These are phyloP conservation scores for Neoarthrinium moseri DNA, from an alignment of 2,329 filamentous ascomycete species.

Conservation along the genomic window DNA sequence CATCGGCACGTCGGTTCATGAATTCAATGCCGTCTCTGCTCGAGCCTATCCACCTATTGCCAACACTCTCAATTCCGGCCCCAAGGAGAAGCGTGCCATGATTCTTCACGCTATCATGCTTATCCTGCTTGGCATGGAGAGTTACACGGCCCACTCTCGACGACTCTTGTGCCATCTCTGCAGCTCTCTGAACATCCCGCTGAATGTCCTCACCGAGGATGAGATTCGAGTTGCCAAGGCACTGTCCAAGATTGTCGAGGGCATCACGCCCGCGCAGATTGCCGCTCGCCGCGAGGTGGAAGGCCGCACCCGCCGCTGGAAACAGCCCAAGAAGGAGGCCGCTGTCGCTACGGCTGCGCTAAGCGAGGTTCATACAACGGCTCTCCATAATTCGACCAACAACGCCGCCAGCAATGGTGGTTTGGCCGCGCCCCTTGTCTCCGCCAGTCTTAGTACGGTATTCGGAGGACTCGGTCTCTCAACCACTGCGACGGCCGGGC, in stretches of 20 bases:
- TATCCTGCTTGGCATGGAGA: slow-evolving; percentile 71
- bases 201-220: slow-evolving; percentile 63
- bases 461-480: slow-evolving; percentile 77
- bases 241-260: slow-evolving; percentile 72
- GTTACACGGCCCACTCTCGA: slow-evolving; percentile 73
- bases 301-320: slow-evolving; percentile 61
- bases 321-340: slow-evolving; percentile 50
- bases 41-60: slow-evolving; percentile 57
- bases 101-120: slow-evolving; percentile 72
- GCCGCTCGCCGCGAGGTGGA: slow-evolving; percentile 63
- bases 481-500: slow-evolving; percentile 69
- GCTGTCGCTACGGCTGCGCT: slow-evolving; percentile 49
- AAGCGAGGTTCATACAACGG: too few species aligned
- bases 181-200: slow-evolving; percentile 68
- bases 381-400: slow-evolving; percentile 46
- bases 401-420: slow-evolving; percentile 42
- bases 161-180: slow-evolving; percentile 69
- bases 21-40: slow-evolving; percentile 46
- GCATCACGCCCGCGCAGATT: slow-evolving; percentile 66
- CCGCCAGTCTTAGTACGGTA: slow-evolving; percentile 75
- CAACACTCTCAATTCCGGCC: slow-evolving; percentile 59
- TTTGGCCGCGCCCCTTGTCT: slow-evolving; percentile 73
- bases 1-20: slow-evolving; percentile 36
- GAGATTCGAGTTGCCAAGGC: slow-evolving; percentile 75
- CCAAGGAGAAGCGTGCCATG: slow-evolving; percentile 61